Evolutionary conservation across 257 asterid species (phyloP).

Genomic region (Solanum lignicaule): DNA sequence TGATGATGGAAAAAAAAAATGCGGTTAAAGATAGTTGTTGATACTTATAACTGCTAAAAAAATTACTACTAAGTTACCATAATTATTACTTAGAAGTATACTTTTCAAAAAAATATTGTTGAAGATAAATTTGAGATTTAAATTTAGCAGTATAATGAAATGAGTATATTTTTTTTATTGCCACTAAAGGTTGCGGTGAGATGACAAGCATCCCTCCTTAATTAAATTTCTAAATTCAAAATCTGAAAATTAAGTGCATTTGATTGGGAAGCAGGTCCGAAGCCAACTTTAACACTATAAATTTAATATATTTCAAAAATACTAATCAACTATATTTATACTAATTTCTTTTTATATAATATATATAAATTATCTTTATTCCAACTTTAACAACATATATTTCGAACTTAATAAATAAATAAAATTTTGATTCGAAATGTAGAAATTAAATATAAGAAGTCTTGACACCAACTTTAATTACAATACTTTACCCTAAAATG

Average conservation of each 20-base stretch:
- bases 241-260: not conserved
- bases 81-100: not conserved
- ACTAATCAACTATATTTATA: not conserved
- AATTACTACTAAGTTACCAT: not conserved
- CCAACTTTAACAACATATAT: not conserved
- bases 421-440: not conserved
- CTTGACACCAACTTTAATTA: not conserved
- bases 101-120: not conserved
- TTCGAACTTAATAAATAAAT: not conserved
- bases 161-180: not conserved
- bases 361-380: not conserved
- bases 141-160: not conserved
- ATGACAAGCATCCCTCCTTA: not conserved
- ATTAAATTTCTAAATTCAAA: not conserved
- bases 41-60: not conserved
- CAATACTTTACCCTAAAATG: not conserved
- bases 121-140: not conserved
- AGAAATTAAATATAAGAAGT: not conserved
- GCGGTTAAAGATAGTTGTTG: not conserved
- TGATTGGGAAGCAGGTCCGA: not conserved
- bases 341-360: not conserved
- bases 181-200: not conserved
- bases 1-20: not conserved
- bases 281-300: not conserved
- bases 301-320: not conserved